A percentile compares a stretch with the other conserved stretches of the same genome.
These are phyloP conservation scores for Thelephora aurantiotincta DNA, from an alignment of 768 basidiomycete genomes.

Conservation along the genomic window DNA sequence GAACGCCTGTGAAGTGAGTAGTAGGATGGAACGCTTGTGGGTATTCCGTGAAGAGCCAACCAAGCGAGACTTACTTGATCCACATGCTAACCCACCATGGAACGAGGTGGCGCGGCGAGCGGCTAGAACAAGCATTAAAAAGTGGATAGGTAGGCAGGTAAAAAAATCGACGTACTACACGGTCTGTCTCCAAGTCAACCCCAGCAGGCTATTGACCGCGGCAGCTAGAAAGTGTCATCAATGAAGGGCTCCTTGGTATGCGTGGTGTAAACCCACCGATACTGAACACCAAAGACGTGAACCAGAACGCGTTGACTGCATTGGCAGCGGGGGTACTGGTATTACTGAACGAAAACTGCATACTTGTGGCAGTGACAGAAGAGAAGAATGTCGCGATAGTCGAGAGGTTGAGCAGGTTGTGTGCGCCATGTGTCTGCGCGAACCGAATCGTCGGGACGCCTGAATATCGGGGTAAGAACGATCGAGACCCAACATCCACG, in stretches of 20 bases:
- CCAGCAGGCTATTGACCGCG: slow-evolving; percentile 65
- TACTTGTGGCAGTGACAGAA: slow-evolving; percentile 57
- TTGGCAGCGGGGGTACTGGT: slow-evolving; percentile 24
- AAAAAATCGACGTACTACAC: slow-evolving; percentile 48
- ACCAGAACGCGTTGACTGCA: slow-evolving; percentile 63
- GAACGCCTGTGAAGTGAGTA: slow-evolving; percentile 25
- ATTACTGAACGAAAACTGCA: slow-evolving; percentile 50
- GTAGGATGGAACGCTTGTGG: neutral
- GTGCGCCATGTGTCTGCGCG: slow-evolving; percentile 58
- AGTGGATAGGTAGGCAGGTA: too few species aligned
- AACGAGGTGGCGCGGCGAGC: slow-evolving; percentile 61
- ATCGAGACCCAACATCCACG: neutral
- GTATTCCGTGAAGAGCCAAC: too few species aligned
- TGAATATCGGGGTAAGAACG: slow-evolving; percentile 10
- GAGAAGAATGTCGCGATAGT: slow-evolving; percentile 72
- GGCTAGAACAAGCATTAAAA: slow-evolving; percentile 25
- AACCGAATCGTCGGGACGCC: slow-evolving; percentile 68
- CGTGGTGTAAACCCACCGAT: slow-evolving; percentile 24
- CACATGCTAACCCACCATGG: slow-evolving; percentile 80
- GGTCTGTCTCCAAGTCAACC: slow-evolving; percentile 68
- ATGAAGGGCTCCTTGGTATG: neutral
- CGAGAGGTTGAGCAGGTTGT: slow-evolving; percentile 56
- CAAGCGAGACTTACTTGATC: slow-evolving; percentile 36
- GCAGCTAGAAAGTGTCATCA: slow-evolving; percentile 16
- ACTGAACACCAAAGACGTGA: slow-evolving; percentile 61